A percentile compares a stretch with the other conserved stretches of the same genome.
Conservation (phyloP, 768 basidiomycete species). For the Tricholoma sp. region DNA sequence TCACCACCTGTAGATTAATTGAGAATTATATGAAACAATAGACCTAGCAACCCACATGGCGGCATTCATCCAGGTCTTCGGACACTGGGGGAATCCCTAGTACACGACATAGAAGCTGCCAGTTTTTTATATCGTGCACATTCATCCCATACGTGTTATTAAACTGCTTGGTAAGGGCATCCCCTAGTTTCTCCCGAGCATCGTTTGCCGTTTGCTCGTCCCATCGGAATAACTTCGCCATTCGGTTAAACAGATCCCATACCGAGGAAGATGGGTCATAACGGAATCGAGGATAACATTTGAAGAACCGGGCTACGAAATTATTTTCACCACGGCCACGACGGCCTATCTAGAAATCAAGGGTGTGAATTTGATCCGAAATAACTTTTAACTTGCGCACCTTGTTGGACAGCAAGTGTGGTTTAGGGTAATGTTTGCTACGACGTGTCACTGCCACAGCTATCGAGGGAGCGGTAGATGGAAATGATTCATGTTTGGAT, state of each 20-base stretch:
- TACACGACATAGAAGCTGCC: conserved; percentile 5
- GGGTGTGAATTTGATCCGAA: background rate
- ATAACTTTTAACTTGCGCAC: background rate
- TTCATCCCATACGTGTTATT: conserved; percentile 9
- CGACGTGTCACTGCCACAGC: background rate
- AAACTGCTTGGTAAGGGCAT: conserved; percentile 6
- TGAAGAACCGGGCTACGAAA: background rate
- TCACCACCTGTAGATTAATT: background rate
- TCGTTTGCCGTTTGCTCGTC: too few relatives aligned
- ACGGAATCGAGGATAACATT: background rate
- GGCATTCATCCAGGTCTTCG: conserved; percentile 3
- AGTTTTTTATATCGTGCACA: conserved; percentile 1
- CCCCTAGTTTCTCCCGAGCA: background rate
- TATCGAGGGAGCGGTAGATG: background rate
- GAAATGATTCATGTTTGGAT: background rate
- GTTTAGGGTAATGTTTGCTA: background rate
- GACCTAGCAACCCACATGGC: conserved; percentile 1
- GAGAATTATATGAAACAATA: too few relatives aligned
- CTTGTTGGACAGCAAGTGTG: background rate
- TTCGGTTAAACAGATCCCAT: background rate
- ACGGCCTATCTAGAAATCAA: background rate
- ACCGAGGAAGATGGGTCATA: background rate
- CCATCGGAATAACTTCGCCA: background rate
- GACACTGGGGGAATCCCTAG: conserved; percentile 3
- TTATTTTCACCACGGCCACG: background rate